phyloP scores from a whole-genome alignment of 768 basidiomycete species.

The Leccinum incarnatum region DNA sequence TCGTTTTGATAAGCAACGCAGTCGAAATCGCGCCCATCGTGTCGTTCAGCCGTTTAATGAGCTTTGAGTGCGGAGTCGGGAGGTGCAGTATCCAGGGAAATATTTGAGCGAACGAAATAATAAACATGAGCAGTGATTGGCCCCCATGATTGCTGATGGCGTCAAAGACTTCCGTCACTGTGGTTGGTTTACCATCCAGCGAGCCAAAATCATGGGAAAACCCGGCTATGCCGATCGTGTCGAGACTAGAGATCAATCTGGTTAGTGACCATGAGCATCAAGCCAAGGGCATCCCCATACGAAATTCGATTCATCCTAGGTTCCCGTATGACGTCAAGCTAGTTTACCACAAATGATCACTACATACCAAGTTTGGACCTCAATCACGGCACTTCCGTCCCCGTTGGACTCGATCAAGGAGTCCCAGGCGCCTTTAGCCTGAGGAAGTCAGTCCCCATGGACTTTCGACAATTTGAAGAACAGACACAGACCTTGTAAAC shows the following conservation, averaged over 20 bases:
- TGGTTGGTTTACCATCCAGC: conserved; percentile 34
- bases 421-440: conserved; percentile 36
- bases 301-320: conserved; percentile 45
- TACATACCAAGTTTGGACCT: conserved; percentile 48
- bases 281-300: conserved; percentile 22
- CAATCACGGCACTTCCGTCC: conserved; percentile 35
- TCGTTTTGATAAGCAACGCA: conserved; percentile 30
- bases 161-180: conserved; percentile 29
- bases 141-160: conserved; percentile 14
- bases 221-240: conserved; percentile 44
- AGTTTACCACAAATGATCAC: not conserved
- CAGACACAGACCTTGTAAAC: conserved; percentile 39
- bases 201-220: conserved; percentile 46
- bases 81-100: conserved; percentile 33
- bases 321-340: not conserved
- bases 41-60: conserved; percentile 25
- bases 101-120: conserved; percentile 25
- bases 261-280: not conserved
- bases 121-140: conserved; percentile 1
- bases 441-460: not conserved
- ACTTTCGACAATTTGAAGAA: not conserved
- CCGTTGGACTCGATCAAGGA: conserved; percentile 21
- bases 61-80: conserved; percentile 29
- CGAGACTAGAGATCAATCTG: conserved; percentile 30
- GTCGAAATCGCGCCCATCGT: conserved; percentile 35